Conservation (phyloP, 345 rosid species). For the Salix caprea region DNA sequence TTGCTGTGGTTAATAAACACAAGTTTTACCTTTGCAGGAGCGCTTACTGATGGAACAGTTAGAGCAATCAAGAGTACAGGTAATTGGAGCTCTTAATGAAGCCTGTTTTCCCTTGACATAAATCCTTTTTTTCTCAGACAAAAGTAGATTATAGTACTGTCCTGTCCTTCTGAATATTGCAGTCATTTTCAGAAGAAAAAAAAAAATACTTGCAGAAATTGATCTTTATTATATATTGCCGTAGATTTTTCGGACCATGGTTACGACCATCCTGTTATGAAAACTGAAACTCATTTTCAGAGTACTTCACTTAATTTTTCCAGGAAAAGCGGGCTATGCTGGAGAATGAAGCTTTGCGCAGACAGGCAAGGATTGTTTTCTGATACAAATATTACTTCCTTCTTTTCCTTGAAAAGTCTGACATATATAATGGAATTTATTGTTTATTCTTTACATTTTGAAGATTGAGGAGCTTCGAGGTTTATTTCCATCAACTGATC, state of each 20-base stretch:
- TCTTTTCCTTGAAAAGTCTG: not conserved
- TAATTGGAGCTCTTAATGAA: slow-evolving; percentile 14
- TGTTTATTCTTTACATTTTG: not conserved
- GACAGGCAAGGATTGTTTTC: slow-evolving; percentile 52
- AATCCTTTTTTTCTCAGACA: not conserved
- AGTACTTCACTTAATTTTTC: slow-evolving; percentile 4
- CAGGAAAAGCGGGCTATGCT: slow-evolving; percentile 78
- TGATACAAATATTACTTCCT: not conserved
- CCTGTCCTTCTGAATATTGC: not conserved
- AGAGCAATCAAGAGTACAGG: slow-evolving; percentile 78
- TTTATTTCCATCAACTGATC: slow-evolving; percentile 48
- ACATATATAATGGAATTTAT: not conserved
- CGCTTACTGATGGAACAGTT: slow-evolving; percentile 61
- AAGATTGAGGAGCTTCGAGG: slow-evolving; percentile 82
- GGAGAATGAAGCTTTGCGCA: slow-evolving; percentile 85
- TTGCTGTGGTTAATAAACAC: not conserved
- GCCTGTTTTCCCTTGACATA: slow-evolving; percentile 3
- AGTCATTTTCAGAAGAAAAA: not conserved
- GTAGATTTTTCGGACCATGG: not conserved
- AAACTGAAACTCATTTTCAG: not conserved
- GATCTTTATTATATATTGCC: too few species aligned
- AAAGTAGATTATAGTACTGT: not conserved
- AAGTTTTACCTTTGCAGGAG: slow-evolving; percentile 52
- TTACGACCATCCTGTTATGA: not conserved
- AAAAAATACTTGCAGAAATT: not conserved